Conservation (phyloP, 2,329 filamentous ascomycete species). For the Pezizomycotina sp. region DNA sequence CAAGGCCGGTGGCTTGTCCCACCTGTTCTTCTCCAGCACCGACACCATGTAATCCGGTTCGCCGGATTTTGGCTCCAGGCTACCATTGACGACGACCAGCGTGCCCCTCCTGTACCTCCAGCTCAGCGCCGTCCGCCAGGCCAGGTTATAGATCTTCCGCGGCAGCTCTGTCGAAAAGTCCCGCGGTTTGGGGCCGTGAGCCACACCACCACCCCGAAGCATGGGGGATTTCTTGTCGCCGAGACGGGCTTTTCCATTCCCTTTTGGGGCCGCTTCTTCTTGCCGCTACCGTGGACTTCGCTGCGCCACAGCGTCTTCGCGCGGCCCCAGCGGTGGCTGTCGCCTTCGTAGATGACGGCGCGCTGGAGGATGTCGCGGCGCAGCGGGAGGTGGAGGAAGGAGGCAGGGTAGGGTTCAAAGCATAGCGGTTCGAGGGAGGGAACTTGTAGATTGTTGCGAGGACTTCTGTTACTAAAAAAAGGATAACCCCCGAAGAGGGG, state of each 20-base stretch:
- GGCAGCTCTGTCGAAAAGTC: slow-evolving; percentile 76
- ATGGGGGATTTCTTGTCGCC: slow-evolving; percentile 71
- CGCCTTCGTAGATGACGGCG: slow-evolving; percentile 82
- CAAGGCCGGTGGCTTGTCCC: no score
- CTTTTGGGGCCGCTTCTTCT: slow-evolving; percentile 81
- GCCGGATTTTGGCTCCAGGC: slow-evolving; percentile 52
- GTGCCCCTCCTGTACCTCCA: slow-evolving; percentile 81
- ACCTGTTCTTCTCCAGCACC: slow-evolving; percentile 53
- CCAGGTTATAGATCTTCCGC: slow-evolving; percentile 83
- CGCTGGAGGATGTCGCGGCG: slow-evolving; percentile 84
- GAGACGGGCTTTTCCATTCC: slow-evolving; percentile 59
- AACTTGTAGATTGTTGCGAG: slow-evolving; percentile 79
- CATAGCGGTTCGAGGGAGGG: slow-evolving; percentile 68
- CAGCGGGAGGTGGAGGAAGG: slow-evolving; percentile 72
- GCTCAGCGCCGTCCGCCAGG: slow-evolving; percentile 83
- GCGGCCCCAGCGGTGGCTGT: slow-evolving; percentile 71
- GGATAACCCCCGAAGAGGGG: no score
- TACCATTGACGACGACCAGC: slow-evolving; percentile 67
- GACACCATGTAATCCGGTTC: slow-evolving; percentile 46
- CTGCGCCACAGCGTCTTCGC: slow-evolving; percentile 65
- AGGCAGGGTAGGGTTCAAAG: slow-evolving; percentile 60
- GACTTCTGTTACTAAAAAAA: slow-evolving; percentile 47
- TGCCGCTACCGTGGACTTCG: slow-evolving; percentile 68
- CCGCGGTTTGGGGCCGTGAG: slow-evolving; percentile 76
- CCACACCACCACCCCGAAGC: slow-evolving; percentile 68